Conservation (phyloP, 2,329 filamentous ascomycete genomes). For the Trichoderma sp. region DNA sequence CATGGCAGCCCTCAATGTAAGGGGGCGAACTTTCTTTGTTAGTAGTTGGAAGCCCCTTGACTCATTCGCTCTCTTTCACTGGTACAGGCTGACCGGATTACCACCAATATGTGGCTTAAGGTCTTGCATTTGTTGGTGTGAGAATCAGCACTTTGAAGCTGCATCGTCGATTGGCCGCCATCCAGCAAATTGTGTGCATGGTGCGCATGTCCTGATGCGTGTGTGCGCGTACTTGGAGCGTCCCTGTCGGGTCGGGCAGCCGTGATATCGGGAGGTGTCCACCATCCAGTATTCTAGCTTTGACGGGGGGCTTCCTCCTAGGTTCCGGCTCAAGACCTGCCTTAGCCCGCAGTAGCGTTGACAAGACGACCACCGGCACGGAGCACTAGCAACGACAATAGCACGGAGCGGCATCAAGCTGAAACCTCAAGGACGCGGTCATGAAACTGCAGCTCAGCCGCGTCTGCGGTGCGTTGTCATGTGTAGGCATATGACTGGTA, state of each 20-base stretch:
- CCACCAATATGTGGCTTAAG: not conserved
- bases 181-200: not conserved
- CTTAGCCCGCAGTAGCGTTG: not conserved
- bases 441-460: not conserved
- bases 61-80: not conserved
- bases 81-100: not conserved
- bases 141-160: not conserved
- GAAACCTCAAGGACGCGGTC: not conserved
- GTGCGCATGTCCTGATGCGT: not conserved
- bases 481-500: not conserved
- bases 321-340: not conserved
- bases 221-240: not conserved
- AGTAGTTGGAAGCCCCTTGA: no score
- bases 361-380: not conserved
- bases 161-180: not conserved
- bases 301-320: not conserved
- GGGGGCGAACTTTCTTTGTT: not conserved
- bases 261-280: not conserved
- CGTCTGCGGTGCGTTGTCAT: not conserved
- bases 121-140: not conserved
- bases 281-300: not conserved
- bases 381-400: not conserved
- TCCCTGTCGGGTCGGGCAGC: not conserved
- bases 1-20: not conserved
- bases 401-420: not conserved